Percentiles rank a stretch among this genome's conserved stretches.
Evolutionary conservation across 2,329 filamentous ascomycete genomes (phyloP).

Genomic region (Cercospora canescens): DNA sequence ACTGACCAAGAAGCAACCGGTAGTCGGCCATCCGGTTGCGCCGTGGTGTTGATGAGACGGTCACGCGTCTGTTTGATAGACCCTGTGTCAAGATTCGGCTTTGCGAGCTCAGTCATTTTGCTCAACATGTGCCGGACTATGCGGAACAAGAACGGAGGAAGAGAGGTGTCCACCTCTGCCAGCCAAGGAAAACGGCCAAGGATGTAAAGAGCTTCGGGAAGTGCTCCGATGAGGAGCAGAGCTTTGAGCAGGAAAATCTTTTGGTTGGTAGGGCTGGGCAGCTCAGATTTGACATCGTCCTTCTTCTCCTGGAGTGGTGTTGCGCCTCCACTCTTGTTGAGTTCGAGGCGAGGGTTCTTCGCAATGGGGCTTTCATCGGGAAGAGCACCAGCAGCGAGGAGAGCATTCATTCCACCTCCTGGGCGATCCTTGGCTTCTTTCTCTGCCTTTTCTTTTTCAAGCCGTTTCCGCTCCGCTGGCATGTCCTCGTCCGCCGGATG

Average conservation of each 20-base stretch:
- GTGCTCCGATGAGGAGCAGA: slow-evolving; percentile 83
- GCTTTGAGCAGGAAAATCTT: slow-evolving; percentile 84
- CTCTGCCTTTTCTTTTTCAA: slow-evolving; percentile 74
- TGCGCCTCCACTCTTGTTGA: slow-evolving; percentile 43
- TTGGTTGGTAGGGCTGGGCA: slow-evolving; percentile 78
- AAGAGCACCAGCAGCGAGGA: slow-evolving; percentile 83
- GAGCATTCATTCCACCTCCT: slow-evolving; percentile 73
- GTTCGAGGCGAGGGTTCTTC: slow-evolving; percentile 47
- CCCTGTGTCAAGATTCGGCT: slow-evolving; percentile 46
- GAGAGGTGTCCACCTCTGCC: slow-evolving; percentile 77
- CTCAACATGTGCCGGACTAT: slow-evolving; percentile 79
- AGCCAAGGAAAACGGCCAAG: slow-evolving; percentile 93
- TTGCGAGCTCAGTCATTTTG: slow-evolving; percentile 64
- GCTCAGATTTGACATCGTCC: slow-evolving; percentile 50
- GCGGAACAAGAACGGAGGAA: slow-evolving; percentile 79
- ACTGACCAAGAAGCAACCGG: slow-evolving; percentile 52
- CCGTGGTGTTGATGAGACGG: slow-evolving; percentile 62
- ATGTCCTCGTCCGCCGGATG: slow-evolving; percentile 84
- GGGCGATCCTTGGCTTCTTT: slow-evolving; percentile 70
- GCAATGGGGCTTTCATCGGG: slow-evolving; percentile 71
- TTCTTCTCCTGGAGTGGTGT: slow-evolving; percentile 44
- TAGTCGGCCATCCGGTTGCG: slow-evolving; percentile 68
- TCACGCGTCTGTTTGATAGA: slow-evolving; percentile 50
- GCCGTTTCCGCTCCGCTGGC: slow-evolving; percentile 68
- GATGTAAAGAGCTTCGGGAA: slow-evolving; percentile 91